Conservation (phyloP, 805 yeast genomes). For the Myxozyma neglecta region DNA sequence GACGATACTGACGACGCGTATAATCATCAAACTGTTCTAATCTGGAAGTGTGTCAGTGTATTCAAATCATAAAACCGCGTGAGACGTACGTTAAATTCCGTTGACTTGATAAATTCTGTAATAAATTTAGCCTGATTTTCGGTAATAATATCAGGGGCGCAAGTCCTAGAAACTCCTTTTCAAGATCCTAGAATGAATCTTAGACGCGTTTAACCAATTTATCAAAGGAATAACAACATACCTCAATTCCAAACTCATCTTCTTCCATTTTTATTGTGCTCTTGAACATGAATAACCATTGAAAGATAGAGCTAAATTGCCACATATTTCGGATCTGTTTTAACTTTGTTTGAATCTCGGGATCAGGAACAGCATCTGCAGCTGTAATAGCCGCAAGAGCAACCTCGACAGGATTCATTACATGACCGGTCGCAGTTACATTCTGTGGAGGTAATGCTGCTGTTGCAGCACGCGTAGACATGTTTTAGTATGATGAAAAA, state of each 20-base stretch:
- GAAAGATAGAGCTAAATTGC: slow-evolving; percentile 37
- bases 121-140: slow-evolving; percentile 22
- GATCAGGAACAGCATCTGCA: slow-evolving; percentile 23
- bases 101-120: slow-evolving; percentile 28
- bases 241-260: slow-evolving; percentile 35
- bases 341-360: slow-evolving; percentile 18
- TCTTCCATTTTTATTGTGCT: slow-evolving; percentile 32
- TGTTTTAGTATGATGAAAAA: not conserved
- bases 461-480: not conserved
- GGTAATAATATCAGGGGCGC: slow-evolving; percentile 28
- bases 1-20: slow-evolving; percentile 30
- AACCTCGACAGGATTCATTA: slow-evolving; percentile 20
- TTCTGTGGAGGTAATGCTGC: slow-evolving; percentile 2
- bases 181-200: slow-evolving; percentile 34
- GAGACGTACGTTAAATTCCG: slow-evolving; percentile 21
- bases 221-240: not conserved
- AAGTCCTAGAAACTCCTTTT: slow-evolving; percentile 39
- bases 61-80: not conserved
- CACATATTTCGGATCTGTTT: slow-evolving; percentile 36
- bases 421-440: slow-evolving; percentile 20
- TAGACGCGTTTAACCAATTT: not conserved
- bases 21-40: slow-evolving; percentile 28
- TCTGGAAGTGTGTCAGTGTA: not conserved
- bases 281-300: slow-evolving; percentile 37
- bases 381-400: slow-evolving; percentile 26